phyloP scores from a whole-genome alignment of 2,329 filamentous ascomycete species.

The Penicillium sp. region DNA sequence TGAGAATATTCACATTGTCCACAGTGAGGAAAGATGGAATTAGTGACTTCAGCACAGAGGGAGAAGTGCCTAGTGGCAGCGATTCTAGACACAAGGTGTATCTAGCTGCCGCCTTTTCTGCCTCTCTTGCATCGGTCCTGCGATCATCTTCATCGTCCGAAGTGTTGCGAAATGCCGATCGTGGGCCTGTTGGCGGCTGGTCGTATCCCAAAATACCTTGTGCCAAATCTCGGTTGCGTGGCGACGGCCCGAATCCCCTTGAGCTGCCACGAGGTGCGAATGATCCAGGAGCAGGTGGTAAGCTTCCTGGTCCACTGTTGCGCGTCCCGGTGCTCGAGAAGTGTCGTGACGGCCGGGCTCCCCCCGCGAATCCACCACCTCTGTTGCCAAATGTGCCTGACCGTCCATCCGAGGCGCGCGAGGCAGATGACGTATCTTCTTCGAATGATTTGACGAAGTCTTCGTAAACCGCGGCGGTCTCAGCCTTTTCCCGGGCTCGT shows the following conservation, averaged over 20 bases:
- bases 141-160: conserved; percentile 50
- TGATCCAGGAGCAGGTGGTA: conserved; percentile 46
- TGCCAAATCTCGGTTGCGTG: conserved; percentile 43
- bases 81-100: conserved; percentile 58
- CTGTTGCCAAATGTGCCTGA: conserved; percentile 34
- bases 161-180: conserved; percentile 42
- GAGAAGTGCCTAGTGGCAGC: conserved; percentile 56
- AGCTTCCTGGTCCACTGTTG: conserved; percentile 52
- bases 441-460: conserved; percentile 78
- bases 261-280: conserved; percentile 50
- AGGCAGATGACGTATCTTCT: conserved; percentile 39
- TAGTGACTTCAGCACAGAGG: conserved; percentile 52
- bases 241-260: conserved; percentile 40
- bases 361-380: conserved; percentile 35
- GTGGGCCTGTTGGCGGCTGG: conserved; percentile 38
- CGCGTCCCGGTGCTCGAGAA: conserved; percentile 53
- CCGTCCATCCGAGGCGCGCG: conserved; percentile 27
- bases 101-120: conserved; percentile 53
- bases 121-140: conserved; percentile 42
- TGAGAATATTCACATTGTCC: conserved; percentile 72
- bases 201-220: conserved; percentile 47
- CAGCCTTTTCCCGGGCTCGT: conserved; percentile 77
- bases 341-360: conserved; percentile 61
- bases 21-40: conserved; percentile 61
- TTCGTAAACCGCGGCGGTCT: conserved; percentile 82